Base-by-base conservation (phyloP, 805 yeast species). In the Monosporozyma solicola region DNA sequence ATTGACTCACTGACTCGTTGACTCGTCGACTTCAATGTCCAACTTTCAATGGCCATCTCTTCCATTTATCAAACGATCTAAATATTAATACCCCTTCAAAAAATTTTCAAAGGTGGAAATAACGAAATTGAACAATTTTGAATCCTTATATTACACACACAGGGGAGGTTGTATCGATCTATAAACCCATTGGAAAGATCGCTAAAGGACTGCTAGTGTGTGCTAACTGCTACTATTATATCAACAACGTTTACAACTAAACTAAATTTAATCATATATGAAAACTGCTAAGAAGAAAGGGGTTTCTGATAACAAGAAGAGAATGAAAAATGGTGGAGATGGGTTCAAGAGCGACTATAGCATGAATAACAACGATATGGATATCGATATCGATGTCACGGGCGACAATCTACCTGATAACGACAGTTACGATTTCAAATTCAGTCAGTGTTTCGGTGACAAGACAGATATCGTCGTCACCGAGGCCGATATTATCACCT, bases 401-500 rank as follows among this genome's bases (percentile, higher is more conserved):
- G 47, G 60, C 68, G 72, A 57, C 24, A 64, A 67, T 49, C 65
- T 55, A 64, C 69, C 53, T 16, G 41, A 33, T 72, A 57, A 72
- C 11, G 46, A 43, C 15, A 43, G 46, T 43, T 43, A 43, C 25
- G 46, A 72, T 59, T 72, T 74, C 58, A 89, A 88, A 70, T 91
- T 91, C 69, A 86, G 95, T 61, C 98, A 91, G 71, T 94, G 99
- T 70, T 94, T 94, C 77, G 99, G 99, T 58, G 99, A 94, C 71
- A 94, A 95, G 70, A 96, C 96, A 48, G 99, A 94, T 69, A 85
- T 91, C 54, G 98, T 92, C 59, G 88, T 91, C 64, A 90, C 97
- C 2, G 98, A 91, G 66, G 97, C 97, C 3, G 99, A 94, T 69
- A 91, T 94, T 66, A 94, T 94, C 57, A 87, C 97, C 20, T 88